Evolutionary conservation across 805 yeast genomes (phyloP).

Genomic region (Zygotorulaspora danielsina): DNA sequence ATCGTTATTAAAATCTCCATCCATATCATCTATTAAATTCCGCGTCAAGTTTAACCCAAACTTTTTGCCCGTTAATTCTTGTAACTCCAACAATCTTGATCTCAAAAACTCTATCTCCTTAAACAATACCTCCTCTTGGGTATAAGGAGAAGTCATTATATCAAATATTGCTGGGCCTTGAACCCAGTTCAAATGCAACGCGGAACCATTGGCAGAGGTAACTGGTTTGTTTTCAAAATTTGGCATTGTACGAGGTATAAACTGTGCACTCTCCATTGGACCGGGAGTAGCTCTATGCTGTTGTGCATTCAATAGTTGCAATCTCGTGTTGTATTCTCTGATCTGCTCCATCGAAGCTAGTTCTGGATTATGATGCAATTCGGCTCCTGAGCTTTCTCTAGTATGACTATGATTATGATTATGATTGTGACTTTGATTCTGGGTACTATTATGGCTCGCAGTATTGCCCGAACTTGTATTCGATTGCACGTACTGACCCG

Average conservation of each 20-base stretch:
- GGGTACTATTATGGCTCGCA: conserved; percentile 1
- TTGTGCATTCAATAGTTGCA: conserved; percentile 26
- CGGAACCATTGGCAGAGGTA: conserved; percentile 19
- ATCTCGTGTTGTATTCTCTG: conserved; percentile 29
- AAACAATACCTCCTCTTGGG: conserved; percentile 24
- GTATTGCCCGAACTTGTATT: conserved; percentile 12
- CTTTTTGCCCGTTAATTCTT: conserved; percentile 30
- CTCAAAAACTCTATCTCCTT: conserved; percentile 30
- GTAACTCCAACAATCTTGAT: conserved; percentile 28
- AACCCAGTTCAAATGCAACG: conserved; percentile 26
- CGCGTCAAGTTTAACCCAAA: conserved; percentile 19
- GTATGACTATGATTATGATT: conserved; percentile 4
- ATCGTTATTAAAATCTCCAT: conserved; percentile 7
- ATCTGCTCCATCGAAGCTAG: conserved; percentile 31
- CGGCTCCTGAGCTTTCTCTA: conserved; percentile 8
- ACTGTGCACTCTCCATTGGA: conserved; percentile 23
- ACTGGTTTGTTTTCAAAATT: conserved; percentile 26
- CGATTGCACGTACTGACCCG: conserved; percentile 28
- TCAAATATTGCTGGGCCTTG: conserved; percentile 34
- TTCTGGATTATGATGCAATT: conserved; percentile 21
- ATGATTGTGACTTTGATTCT: neutral
- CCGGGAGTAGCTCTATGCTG: conserved; percentile 20
- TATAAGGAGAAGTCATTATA: conserved; percentile 22
- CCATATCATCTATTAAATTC: conserved; percentile 2
- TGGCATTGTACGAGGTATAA: conserved; percentile 25